Evolutionary conservation across 805 yeast genomes (phyloP).

Genomic region (Candida boleticola): DNA sequence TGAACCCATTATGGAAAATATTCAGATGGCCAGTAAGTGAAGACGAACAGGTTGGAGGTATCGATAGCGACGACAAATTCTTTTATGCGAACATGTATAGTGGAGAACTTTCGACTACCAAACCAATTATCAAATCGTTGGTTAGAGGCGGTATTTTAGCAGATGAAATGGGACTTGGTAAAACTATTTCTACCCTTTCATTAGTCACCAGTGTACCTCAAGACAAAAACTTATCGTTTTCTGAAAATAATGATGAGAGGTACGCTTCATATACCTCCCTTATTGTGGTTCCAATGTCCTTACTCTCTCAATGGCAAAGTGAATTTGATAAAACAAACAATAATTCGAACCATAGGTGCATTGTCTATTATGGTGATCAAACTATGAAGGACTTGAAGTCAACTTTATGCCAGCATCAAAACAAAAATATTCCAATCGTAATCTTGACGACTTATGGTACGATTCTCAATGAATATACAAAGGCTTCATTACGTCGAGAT

Average conservation of each 20-base stretch:
- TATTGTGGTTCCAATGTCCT: conserved; percentile 85
- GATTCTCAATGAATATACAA: conserved; percentile 70
- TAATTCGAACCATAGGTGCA: conserved; percentile 42
- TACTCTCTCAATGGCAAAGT: conserved; percentile 86
- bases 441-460: conserved; percentile 88
- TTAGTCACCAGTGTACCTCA: conserved; percentile 63
- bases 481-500: conserved; percentile 22
- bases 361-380: conserved; percentile 75
- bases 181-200: conserved; percentile 81
- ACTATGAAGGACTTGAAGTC: conserved; percentile 48
- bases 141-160: conserved; percentile 86
- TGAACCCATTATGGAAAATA: conserved; percentile 86
- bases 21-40: conserved; percentile 62
- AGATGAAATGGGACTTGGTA: conserved; percentile 97
- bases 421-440: conserved; percentile 57
- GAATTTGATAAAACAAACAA: conserved; percentile 65
- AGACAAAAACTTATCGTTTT: conserved; percentile 36
- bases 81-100: conserved; percentile 79
- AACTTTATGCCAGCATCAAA: conserved; percentile 34
- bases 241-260: conserved; percentile 15
- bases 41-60: neutral
- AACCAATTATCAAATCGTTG: conserved; percentile 60
- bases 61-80: conserved; percentile 11
- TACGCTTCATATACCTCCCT: conserved; percentile 75
- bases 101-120: conserved; percentile 70